A percentile compares a stretch with the other conserved stretches of the same genome.
These are phyloP conservation scores for Oryza glaberrima DNA, from an alignment of 176 grass and related monocot species.

Conservation along the genomic window DNA sequence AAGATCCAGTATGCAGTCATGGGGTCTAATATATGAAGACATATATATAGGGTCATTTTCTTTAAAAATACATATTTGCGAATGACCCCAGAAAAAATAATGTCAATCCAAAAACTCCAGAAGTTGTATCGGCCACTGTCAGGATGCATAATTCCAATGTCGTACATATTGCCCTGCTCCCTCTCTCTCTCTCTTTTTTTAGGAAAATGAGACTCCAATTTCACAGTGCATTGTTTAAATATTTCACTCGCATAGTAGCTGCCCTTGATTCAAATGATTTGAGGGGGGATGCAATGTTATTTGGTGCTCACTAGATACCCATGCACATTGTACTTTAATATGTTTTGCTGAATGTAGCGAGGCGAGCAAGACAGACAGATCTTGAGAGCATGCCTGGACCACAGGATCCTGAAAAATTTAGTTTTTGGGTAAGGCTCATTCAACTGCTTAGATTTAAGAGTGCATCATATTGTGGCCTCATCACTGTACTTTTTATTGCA, in stretches of 20 bases:
- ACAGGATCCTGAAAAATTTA: slow-evolving; percentile 86
- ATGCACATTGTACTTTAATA: slow-evolving; percentile 27
- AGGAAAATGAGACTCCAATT: slow-evolving; percentile 1
- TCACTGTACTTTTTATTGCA: slow-evolving; percentile 41
- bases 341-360: slow-evolving; percentile 57
- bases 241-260: background rate
- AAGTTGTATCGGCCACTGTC: slow-evolving; percentile 12
- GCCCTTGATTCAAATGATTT: background rate
- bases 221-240: background rate
- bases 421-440: slow-evolving; percentile 78
- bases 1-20: slow-evolving; percentile 1
- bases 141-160: background rate
- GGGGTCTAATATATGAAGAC: background rate
- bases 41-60: slow-evolving; percentile 19
- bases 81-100: background rate
- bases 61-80: background rate
- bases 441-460: slow-evolving; percentile 26
- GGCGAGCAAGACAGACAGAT: slow-evolving; percentile 69
- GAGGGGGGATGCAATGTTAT: slow-evolving; percentile 2
- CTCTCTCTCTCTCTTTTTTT: slow-evolving; percentile 4
- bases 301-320: slow-evolving; percentile 9
- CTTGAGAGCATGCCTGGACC: slow-evolving; percentile 79
- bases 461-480: background rate
- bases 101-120: background rate
- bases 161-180: slow-evolving; percentile 4